Evolutionary conservation across 768 basidiomycete genomes (phyloP), one percentile per base, ranked within the genome.

Genomic region (Rhodotorula graminis): DNA sequence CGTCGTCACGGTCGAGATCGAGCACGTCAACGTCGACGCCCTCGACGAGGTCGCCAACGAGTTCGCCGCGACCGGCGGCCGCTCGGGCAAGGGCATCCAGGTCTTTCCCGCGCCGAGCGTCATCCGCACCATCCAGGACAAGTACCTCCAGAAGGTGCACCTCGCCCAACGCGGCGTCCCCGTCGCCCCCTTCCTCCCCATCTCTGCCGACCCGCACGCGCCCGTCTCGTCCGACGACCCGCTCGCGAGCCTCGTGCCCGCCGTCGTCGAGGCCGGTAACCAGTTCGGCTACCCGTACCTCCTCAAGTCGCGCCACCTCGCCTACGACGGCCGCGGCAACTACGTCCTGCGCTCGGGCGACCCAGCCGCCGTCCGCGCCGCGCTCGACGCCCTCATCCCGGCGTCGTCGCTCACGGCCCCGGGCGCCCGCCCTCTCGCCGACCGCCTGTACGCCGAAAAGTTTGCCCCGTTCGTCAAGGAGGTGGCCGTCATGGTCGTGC

Each of bases 401-500:
- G 55, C 69, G 10, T 50, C 67, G 29, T 68, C 77, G 11, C 69
- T 74, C 50, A 31, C 64, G 0, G 85, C 87, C 16, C 60, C 60
- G 11, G 42, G 42, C 2, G 83, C 87, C 47, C 72, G 82, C 1
- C 80, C 83, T 3, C 86, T 92, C 23, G 85, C 84, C 5, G 84
- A 88, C 68, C 84, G 91, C 4, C 82, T 97, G 8, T 99, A 98
- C 77, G 95, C 93, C 0, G 96, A 99, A 80, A 90, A 89, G 78
- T 96, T 92, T 89, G 90, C 93, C 0, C 87, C 88, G 0, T 98
- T 98, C 78, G 81, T 83, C 23, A 89, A 88, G 77, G 96, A 98
- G 81, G 88, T 97, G 47, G 93, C 96, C 0, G 93, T 98, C 49
- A 96, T 99, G 91, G 96, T 98, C 19, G 94, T 96, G 4, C 88